phyloP scores from a whole-genome alignment of 208 protist genomes.

The Trypanosoma avium region DNA sequence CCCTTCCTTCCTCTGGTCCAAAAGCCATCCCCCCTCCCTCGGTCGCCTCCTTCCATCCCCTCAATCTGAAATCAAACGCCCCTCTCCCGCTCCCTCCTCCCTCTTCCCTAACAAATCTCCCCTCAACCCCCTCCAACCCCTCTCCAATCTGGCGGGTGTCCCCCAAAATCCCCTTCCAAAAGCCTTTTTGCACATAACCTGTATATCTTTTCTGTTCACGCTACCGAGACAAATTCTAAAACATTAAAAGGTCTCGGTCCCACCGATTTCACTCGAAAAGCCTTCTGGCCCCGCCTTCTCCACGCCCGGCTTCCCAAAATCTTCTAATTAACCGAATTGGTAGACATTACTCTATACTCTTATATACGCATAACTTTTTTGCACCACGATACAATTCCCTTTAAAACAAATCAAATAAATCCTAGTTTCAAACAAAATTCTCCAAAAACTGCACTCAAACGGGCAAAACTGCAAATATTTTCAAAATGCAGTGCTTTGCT shows the following conservation, averaged over 20 bases:
- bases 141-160: constrained; percentile 19
- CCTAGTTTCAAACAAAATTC: constrained; percentile 16
- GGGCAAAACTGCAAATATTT: background rate
- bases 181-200: constrained; percentile 18
- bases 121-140: constrained; percentile 11
- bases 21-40: constrained; percentile 26
- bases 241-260: constrained; percentile 27
- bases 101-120: constrained; percentile 11
- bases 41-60: constrained; percentile 19
- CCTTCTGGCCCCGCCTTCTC: constrained; percentile 44
- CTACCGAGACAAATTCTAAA: too few relatives aligned
- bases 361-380: constrained; percentile 42
- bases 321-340: constrained; percentile 42
- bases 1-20: constrained; percentile 28
- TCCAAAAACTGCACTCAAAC: constrained; percentile 17
- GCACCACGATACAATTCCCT: constrained; percentile 33
- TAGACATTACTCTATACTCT: constrained; percentile 32
- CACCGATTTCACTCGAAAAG: constrained; percentile 37
- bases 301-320: constrained; percentile 38
- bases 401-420: constrained; percentile 19
- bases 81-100: constrained; percentile 29
- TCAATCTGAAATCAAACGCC: constrained; percentile 18
- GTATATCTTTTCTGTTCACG: too few relatives aligned
- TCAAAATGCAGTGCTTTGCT: constrained; percentile 12
- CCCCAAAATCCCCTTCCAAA: constrained; percentile 23